Evolutionary conservation across 208 protist species (phyloP), one percentile per base, ranked within the genome.

Genomic region (Crithidia expoeki): DNA sequence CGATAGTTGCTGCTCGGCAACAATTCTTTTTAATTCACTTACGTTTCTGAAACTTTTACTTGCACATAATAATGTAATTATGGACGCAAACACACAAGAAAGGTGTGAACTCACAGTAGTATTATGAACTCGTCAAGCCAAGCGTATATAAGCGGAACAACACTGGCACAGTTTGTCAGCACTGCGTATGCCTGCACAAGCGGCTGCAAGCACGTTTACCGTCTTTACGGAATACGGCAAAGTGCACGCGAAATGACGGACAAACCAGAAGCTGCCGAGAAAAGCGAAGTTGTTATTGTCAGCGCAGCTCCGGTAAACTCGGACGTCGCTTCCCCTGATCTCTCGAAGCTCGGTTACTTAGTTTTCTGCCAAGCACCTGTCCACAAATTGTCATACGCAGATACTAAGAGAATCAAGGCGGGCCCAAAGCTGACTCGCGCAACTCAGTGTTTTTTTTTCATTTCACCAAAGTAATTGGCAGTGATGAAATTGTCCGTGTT

Each of bases 331-430:
- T 30, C n/a, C 4, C 14, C 64, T 4, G 46, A 30, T 53, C 59
- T 76, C 19, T 42, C 40, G 23, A 50, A 38, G 28, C 50, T 90
- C 11, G 85, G 80, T 0, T 78, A 70, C 71, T 64, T 83, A 44
- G 81, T 74, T 11, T 77, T 85, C 1, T 76, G 73, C 58, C 80
- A 75, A 19, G 79, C 52, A 33, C 74, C 80, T 7, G 60, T 80
- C 36, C 88, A 93, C 71, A 90, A 89, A 44, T 76, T 93, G 32
- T 93, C 83, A 0, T 86, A 71, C 51, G 44, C 70, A 0, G 82
- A 90, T 23, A 82, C 76, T 16, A 51, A 68, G 32, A 27, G 69
- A 7, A 19, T 88, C 17, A 57, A 60, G 9, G 32, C 59, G 71
- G 33, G 16, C 2, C 33, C 3, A 21, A 49, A 11, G 3, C 23